Conservation (phyloP, 2,329 filamentous ascomycete species). For the Ciborinia camelliae region DNA sequence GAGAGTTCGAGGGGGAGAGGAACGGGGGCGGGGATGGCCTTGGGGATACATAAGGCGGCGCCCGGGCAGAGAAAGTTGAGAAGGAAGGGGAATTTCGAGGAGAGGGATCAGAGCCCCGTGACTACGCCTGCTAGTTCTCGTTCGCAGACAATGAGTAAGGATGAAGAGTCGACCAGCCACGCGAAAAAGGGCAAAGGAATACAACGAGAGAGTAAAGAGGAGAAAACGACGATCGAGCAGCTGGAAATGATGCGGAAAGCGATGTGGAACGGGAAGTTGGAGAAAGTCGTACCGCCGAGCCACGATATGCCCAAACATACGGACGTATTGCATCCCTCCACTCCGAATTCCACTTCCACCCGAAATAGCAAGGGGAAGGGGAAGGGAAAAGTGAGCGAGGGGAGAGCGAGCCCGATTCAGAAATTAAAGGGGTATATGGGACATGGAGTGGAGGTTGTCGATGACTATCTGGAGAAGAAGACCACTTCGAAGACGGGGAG, state of each 20-base stretch:
- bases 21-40: neutral
- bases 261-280: constrained; percentile 8
- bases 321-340: neutral
- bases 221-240: neutral
- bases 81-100: neutral
- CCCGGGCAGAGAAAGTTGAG: neutral
- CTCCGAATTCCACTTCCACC: neutral
- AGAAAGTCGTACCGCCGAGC: constrained; percentile 7
- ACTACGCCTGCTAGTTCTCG: constrained; percentile 7
- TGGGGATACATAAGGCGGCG: constrained; percentile 1
- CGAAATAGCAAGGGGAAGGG: neutral
- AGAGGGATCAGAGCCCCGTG: neutral
- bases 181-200: neutral
- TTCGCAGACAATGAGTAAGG: neutral
- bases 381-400: neutral
- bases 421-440: constrained; percentile 16
- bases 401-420: neutral
- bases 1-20: neutral
- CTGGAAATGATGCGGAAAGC: neutral
- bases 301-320: neutral
- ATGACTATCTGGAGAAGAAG: constrained; percentile 4
- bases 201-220: neutral
- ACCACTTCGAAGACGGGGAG: neutral
- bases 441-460: neutral
- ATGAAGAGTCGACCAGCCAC: neutral